Conservation (phyloP, 2,329 filamentous ascomycete genomes). For the Trichoderma aggressivum region DNA sequence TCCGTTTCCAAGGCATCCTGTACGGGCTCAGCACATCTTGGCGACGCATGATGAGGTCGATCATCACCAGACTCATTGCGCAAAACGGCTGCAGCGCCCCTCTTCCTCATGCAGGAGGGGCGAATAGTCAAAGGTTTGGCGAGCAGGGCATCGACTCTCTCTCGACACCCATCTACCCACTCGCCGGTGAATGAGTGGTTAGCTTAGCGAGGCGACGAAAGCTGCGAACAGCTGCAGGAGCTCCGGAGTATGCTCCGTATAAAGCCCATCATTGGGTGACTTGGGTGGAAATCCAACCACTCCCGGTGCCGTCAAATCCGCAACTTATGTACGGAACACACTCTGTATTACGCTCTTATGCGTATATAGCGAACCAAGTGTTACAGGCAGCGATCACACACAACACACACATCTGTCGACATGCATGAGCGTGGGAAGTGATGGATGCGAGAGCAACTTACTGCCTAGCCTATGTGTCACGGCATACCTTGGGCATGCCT, state of each 20-base stretch:
- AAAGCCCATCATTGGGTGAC: neutral
- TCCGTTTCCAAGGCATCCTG: slow-evolving; percentile 1
- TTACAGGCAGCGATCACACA: neutral
- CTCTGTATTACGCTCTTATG: neutral
- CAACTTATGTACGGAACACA: neutral
- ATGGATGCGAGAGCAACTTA: neutral
- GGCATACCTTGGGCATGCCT: neutral
- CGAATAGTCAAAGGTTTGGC: neutral
- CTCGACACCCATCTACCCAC: neutral
- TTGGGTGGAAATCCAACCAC: neutral
- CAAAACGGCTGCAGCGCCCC: neutral
- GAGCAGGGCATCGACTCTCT: neutral
- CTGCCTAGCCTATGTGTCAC: neutral
- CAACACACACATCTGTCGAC: neutral
- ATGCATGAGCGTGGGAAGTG: neutral
- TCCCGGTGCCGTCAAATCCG: neutral
- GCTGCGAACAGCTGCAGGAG: slow-evolving; percentile 12
- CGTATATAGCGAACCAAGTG: neutral
- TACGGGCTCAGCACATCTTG: slow-evolving; percentile 5
- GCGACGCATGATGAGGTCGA: slow-evolving; percentile 19
- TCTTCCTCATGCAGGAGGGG: slow-evolving; percentile 7
- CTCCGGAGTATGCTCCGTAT: neutral
- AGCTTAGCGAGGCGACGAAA: slow-evolving; percentile 9
- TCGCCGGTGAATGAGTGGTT: neutral
- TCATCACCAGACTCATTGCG: slow-evolving; percentile 14